Base-by-base conservation (phyloP, 768 basidiomycete species). In the Mycena latifolia region DNA sequence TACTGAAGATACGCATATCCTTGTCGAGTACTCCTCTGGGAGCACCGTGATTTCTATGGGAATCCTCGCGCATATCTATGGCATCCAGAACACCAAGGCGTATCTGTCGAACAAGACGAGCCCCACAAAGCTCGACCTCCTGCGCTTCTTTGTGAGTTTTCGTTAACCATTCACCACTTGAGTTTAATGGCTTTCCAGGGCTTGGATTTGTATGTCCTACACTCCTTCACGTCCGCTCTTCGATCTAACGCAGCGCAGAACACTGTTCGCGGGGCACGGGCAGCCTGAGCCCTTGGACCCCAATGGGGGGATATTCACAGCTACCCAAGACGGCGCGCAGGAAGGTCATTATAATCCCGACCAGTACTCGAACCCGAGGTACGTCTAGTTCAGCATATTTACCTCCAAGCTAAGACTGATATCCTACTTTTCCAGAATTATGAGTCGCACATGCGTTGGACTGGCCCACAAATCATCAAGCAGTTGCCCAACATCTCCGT, bases 21-120 rank as follows among this genome's bases (percentile, higher is more conserved):
- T 74, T 46, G 67, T 74, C 52, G 73, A 74, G 31, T 74, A 73
- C 35, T 74, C 73, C 5, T 74, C 73, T 9, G 73, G 73, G 20
- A 71, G 70, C 48, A 74, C 73, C 5, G 70, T 74, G 24, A 74
- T 73, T 25, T 74, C 73, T 12, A 61, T 74, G 28, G 70, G 68
- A 22, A 67, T 74, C 20, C 61, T 74, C 8, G 65, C 69, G 17
- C 41, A 65, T 29, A 70, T 74, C 50, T 61, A 73, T 37, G 72
- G 72, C 28, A 71, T 74, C 53, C 61, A 57, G 15, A 67, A 70
- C 27, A 71, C 69, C 20, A 73, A 70, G 50, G 73, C 73, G 3
- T 73, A 71, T 45, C 61, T 74, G 15, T 74, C 73, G 4, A 74
- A 74, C 63, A 74, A 74, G 52, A 74, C 73, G 17, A 64, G 65